Evolutionary conservation across 1,284 basidiomycete genomes (phyloP).

Genomic region (Austroboletus novae-zelandiae): DNA sequence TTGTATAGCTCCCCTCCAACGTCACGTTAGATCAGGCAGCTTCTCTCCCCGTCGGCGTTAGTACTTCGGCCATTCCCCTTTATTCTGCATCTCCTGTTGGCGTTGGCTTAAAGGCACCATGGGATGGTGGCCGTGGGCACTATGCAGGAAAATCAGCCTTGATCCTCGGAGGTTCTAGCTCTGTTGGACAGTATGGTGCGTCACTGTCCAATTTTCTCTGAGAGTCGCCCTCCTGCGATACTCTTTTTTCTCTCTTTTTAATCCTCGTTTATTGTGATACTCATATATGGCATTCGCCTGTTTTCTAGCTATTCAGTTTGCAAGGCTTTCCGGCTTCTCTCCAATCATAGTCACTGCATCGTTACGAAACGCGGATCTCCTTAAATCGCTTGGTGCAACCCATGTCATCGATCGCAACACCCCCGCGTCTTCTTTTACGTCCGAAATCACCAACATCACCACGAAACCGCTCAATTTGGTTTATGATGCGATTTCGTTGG

Average conservation of each 20-base stretch:
- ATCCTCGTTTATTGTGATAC: no score
- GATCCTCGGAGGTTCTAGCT: slow-evolving; percentile 36
- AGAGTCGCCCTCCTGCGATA: not conserved
- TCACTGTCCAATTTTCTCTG: not conserved
- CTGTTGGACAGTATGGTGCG: slow-evolving; percentile 37
- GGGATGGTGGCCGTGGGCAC: slow-evolving; percentile 20
- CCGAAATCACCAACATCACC: slow-evolving; percentile 14
- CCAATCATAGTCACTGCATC: slow-evolving; percentile 35
- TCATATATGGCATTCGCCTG: slow-evolving; percentile 3
- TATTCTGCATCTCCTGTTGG: slow-evolving; percentile 24
- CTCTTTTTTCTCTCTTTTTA: no score
- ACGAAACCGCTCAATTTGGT: slow-evolving; percentile 12
- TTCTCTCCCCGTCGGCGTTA: slow-evolving; percentile 12
- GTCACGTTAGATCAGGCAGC: slow-evolving; percentile 26
- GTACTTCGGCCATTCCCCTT: slow-evolving; percentile 16
- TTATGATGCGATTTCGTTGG: slow-evolving; percentile 15
- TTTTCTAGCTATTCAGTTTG: slow-evolving; percentile 33
- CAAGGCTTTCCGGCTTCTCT: slow-evolving; percentile 32
- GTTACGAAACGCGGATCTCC: slow-evolving; percentile 27
- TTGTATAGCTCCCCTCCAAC: slow-evolving; percentile 19
- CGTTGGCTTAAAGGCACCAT: slow-evolving; percentile 21
- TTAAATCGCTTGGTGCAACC: slow-evolving; percentile 36
- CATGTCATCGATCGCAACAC: slow-evolving; percentile 31
- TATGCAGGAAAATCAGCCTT: slow-evolving; percentile 30
- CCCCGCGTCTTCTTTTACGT: slow-evolving; percentile 6